These are phyloP conservation scores for Adansonia gregorii DNA, from an alignment of 441 rosid species.

Conservation along the genomic window DNA sequence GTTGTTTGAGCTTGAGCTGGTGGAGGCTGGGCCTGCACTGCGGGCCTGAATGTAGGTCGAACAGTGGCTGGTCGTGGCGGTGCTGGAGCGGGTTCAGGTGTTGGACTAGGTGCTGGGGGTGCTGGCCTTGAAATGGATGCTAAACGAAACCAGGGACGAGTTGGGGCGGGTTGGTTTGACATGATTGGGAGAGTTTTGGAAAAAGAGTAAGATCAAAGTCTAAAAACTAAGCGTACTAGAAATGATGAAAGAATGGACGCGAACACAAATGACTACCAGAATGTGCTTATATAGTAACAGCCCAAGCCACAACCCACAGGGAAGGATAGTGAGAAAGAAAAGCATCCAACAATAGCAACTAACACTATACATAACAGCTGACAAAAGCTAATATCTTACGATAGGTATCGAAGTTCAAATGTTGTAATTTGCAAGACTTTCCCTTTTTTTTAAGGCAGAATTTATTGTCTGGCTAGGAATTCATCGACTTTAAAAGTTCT, in stretches of 20 bases:
- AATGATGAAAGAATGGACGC: background rate
- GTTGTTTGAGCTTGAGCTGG: slow-evolving; percentile 29
- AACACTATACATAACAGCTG: slow-evolving; percentile 30
- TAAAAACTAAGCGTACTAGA: slow-evolving; percentile 3
- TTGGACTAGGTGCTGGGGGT: slow-evolving; percentile 34
- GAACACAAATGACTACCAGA: background rate
- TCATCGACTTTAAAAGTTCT: background rate
- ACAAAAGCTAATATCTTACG: slow-evolving; percentile 37
- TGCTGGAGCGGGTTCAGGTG: slow-evolving; percentile 34
- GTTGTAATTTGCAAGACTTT: slow-evolving; percentile 8
- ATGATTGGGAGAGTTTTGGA: slow-evolving; percentile 15
- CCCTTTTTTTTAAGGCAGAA: background rate
- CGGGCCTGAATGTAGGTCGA: slow-evolving; percentile 41
- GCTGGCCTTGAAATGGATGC: slow-evolving; percentile 48
- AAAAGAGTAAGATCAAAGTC: background rate
- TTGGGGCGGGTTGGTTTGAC: slow-evolving; percentile 48
- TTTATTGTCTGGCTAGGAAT: background rate
- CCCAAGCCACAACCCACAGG: background rate
- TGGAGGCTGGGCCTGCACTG: slow-evolving; percentile 32
- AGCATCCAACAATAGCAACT: slow-evolving; percentile 40
- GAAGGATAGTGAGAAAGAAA: slow-evolving; percentile 27
- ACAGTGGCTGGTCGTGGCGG: slow-evolving; percentile 28
- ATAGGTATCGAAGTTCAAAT: slow-evolving; percentile 34
- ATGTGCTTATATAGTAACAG: slow-evolving; percentile 21
- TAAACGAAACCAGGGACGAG: slow-evolving; percentile 67